phyloP scores from a whole-genome alignment of 139 green algal species.

The Auxenochlorella pyrenoidosa region DNA sequence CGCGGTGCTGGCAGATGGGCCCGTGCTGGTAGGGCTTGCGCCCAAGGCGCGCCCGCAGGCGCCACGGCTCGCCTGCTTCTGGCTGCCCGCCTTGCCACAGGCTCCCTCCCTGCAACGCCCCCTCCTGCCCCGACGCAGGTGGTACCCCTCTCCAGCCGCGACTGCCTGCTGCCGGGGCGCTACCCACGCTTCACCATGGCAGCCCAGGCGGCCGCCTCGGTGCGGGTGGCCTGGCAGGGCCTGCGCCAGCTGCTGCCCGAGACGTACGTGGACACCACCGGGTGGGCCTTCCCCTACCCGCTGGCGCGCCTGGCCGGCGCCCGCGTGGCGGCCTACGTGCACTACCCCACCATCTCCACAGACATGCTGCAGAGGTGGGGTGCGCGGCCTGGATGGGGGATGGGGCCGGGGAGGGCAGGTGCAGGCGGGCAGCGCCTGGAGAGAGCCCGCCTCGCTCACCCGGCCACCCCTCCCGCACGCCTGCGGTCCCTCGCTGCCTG shows the following conservation, averaged over 20 bases:
- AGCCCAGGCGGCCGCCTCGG: conserved; percentile 78
- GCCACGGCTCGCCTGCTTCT: too few relatives aligned
- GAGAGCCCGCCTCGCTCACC: too few relatives aligned
- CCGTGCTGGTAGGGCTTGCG: too few relatives aligned
- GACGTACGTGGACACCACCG: conserved; percentile 93
- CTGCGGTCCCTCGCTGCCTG: too few relatives aligned
- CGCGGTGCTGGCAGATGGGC: too few relatives aligned
- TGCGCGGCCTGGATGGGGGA: not conserved
- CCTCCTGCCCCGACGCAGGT: conserved; percentile 58
- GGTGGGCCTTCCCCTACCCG: conserved; percentile 94
- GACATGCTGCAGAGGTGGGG: conserved; percentile 92
- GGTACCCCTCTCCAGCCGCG: conserved; percentile 60
- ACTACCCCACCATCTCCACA: conserved; percentile 93
- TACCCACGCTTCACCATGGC: conserved; percentile 93
- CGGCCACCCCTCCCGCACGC: too few relatives aligned
- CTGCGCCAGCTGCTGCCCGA: conserved; percentile 73
- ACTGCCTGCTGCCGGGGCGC: conserved; percentile 62
- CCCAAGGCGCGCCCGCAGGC: too few relatives aligned
- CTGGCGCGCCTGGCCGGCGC: conserved; percentile 72
- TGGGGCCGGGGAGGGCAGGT: not conserved
- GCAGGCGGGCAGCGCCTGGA: too few relatives aligned
- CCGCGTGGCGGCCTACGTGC: conserved; percentile 85
- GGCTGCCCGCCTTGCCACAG: too few relatives aligned
- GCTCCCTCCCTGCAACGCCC: not conserved
- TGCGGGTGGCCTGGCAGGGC: conserved; percentile 75